Base-by-base conservation (phyloP, 169 alveolate genomes). In the Plasmodium berghei region DNA sequence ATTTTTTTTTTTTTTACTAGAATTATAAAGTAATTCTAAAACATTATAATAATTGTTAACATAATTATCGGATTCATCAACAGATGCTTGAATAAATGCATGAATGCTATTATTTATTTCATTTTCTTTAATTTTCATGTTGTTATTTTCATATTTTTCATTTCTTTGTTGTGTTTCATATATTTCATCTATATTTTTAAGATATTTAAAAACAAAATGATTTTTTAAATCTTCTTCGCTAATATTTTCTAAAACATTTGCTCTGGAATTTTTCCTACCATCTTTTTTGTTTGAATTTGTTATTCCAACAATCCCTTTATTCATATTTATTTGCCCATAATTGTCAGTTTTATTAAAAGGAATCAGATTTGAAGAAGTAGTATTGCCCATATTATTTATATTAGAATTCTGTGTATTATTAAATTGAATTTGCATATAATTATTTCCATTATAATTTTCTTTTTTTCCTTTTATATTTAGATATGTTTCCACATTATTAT, bases 1-100 rank as follows among this genome's bases (percentile, higher is more conserved):
- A 9, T 45, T 67, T 54, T 66, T 80, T 55, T 80, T 80, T 54
- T 80, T 80, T 56, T 20, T 59, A 40, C 83, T 62, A 14, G 83
- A 49, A 16, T 55, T 54, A 24, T 80, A 80, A 45, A 80, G 61
- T 14, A 80, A n/a, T 20, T 80, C 90, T 46, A 80, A 42, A 18
- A 80, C 66, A 49, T 80, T 80, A 22, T 61, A 80, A 45, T 80
- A 80, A 40, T 66, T 69, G 8, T 69, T 45, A 20, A 69, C 26
- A 42, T 66, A 40, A 12, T 61, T 61, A 28, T 61, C 18, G 3
- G 8, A 34, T 34, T 34, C 42, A 34, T 34, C 42, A 34, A 4
- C 4, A 34, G 42, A 5, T 0, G 42, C 8, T 34, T 34, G 59
- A 3, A 14, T 52, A 52, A 2, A 16, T 52, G 59, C 22, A 20